These are phyloP conservation scores for Clavispora phyllophila DNA, from an alignment of 805 yeast species.

Conservation along the genomic window DNA sequence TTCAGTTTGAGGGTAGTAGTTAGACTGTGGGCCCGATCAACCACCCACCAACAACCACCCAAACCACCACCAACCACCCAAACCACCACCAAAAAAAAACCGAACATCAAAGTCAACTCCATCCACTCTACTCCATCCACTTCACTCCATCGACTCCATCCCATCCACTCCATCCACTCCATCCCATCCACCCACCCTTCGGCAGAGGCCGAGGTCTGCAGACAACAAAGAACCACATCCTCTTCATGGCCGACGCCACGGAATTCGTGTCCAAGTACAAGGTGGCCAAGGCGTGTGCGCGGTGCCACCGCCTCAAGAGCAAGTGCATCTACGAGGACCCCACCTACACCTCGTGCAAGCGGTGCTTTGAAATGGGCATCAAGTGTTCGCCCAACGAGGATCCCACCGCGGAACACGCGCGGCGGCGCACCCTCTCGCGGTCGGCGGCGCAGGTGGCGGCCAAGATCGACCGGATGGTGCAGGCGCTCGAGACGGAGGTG, in stretches of 20 bases:
- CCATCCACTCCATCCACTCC: no score
- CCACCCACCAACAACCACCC: no score
- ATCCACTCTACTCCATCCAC: no score
- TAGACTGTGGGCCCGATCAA: no score
- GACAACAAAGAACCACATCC: background rate
- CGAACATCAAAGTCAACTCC: no score
- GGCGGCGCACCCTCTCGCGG: background rate
- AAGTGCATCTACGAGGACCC: conserved; percentile 50
- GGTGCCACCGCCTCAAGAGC: conserved; percentile 51
- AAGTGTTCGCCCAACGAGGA: conserved; percentile 47
- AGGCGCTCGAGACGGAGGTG: conserved; percentile 3
- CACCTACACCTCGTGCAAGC: conserved; percentile 34
- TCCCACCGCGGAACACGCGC: conserved; percentile 40
- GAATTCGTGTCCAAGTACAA: conserved; percentile 26
- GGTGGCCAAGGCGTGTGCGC: conserved; percentile 48
- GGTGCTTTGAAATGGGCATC: conserved; percentile 42
- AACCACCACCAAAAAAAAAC: no score
- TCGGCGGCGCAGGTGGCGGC: conserved; percentile 2
- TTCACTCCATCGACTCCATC: no score
- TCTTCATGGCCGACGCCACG: background rate
- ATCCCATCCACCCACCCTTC: background rate
- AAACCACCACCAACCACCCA: no score
- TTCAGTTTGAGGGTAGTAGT: no score
- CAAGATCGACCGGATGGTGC: conserved; percentile 2
- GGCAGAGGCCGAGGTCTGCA: background rate